Percentiles rank a stretch among this genome's conserved stretches.
Evolutionary conservation across 345 rosid species (phyloP).

Genomic region (Populus euphratica): DNA sequence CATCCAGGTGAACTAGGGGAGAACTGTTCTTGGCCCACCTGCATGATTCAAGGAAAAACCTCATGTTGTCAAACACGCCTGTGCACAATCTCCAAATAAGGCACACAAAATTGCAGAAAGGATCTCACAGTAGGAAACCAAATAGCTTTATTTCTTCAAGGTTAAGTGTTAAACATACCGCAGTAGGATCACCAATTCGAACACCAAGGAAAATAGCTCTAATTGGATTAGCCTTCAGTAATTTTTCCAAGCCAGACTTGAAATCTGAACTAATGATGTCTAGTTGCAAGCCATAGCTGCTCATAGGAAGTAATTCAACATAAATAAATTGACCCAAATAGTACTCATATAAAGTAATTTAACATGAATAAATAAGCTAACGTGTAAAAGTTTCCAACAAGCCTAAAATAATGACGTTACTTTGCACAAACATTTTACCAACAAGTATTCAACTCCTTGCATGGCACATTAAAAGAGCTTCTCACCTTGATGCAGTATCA

Average conservation of each 20-base stretch:
- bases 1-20: constrained; percentile 99
- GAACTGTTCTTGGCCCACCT: constrained; percentile 98
- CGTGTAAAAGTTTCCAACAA: not conserved
- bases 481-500: constrained; percentile 72
- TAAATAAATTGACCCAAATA: too few relatives aligned
- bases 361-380: not conserved
- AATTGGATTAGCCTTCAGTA: constrained; percentile 72
- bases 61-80: not conserved
- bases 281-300: constrained; percentile 76
- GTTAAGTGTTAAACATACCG: constrained; percentile 50
- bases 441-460: not conserved
- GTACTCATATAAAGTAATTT: not conserved
- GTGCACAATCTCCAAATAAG: not conserved
- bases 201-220: constrained; percentile 98
- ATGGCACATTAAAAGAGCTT: not conserved
- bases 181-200: constrained; percentile 98
- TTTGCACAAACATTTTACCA: not conserved
- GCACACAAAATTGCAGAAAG: not conserved
- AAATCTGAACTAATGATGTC: constrained; percentile 81
- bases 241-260: constrained; percentile 91
- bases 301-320: constrained; percentile 17
- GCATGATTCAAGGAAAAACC: constrained; percentile 1
- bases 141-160: not conserved
- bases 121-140: not conserved
- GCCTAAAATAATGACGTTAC: not conserved